Evolutionary conservation across 805 yeast genomes (phyloP).

Genomic region (Metschnikowia henanensis): DNA sequence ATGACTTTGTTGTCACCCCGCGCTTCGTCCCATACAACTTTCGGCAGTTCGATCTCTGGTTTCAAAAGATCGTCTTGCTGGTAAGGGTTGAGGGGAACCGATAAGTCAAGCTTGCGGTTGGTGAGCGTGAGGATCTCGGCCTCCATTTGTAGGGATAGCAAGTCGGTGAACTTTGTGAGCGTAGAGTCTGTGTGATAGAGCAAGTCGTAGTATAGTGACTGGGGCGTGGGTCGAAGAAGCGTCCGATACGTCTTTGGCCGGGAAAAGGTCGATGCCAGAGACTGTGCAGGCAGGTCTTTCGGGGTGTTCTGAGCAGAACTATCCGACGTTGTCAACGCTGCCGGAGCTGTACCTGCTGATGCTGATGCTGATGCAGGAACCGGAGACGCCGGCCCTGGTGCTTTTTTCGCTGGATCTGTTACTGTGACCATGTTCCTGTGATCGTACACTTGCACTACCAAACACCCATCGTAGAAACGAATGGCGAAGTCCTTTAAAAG

Average conservation of each 20-base stretch:
- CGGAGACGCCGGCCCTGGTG: slow-evolving; percentile 1
- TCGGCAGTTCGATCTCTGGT: slow-evolving; percentile 51
- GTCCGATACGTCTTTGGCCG: slow-evolving; percentile 78
- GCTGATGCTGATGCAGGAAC: background rate
- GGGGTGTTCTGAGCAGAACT: background rate
- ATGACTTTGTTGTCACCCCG: slow-evolving; percentile 31
- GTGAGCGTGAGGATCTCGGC: slow-evolving; percentile 82
- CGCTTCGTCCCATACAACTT: slow-evolving; percentile 41
- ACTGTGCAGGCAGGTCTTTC: background rate
- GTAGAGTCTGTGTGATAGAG: slow-evolving; percentile 78
- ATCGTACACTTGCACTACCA: slow-evolving; percentile 83
- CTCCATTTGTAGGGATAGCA: slow-evolving; percentile 77
- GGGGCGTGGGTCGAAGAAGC: slow-evolving; percentile 74
- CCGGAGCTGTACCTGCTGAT: too few relatives aligned
- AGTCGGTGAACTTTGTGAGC: slow-evolving; percentile 75
- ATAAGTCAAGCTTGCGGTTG: slow-evolving; percentile 71
- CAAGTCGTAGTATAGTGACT: slow-evolving; percentile 82
- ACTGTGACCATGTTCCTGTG: slow-evolving; percentile 55
- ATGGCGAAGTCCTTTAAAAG: slow-evolving; percentile 85
- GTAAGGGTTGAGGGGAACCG: slow-evolving; percentile 74
- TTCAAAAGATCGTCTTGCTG: slow-evolving; percentile 43
- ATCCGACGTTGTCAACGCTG: background rate
- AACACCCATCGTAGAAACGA: slow-evolving; percentile 84
- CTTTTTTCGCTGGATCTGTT: background rate
- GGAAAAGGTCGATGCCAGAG: background rate